Conservation (phyloP, 106 monocot species). For the Dioscorea zingiberensis region DNA sequence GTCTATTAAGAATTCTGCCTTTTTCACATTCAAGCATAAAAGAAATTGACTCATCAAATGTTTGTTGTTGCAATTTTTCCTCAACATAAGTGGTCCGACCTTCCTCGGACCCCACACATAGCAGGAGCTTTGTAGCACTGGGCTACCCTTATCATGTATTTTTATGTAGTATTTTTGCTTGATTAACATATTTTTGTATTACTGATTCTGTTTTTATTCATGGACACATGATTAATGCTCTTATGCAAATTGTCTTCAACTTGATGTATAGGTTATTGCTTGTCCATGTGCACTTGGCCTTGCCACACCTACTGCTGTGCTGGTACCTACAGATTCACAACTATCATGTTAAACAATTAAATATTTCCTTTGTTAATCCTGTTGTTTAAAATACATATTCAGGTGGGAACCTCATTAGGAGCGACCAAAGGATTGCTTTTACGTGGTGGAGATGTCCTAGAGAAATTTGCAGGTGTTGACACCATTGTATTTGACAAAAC, state of each 20-base stretch:
- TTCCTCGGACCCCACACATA: too few relatives aligned
- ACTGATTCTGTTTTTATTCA: too few relatives aligned
- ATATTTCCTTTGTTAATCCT: not conserved
- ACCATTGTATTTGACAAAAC: constrained; percentile 96
- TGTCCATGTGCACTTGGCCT: constrained; percentile 99
- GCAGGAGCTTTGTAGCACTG: too few relatives aligned
- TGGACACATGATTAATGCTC: too few relatives aligned
- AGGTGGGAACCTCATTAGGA: constrained; percentile 98
- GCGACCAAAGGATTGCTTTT: constrained; percentile 88
- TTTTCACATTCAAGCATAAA: too few relatives aligned
- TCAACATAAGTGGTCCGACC: too few relatives aligned
- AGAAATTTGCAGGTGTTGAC: constrained; percentile 90
- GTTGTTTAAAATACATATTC: constrained; percentile 1
- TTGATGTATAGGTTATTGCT: constrained; percentile 71
- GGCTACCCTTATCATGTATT: too few relatives aligned
- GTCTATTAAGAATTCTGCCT: too few relatives aligned
- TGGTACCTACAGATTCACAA: constrained; percentile 40
- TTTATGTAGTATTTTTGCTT: too few relatives aligned
- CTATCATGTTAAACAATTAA: not conserved
- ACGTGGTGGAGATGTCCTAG: constrained; percentile 88
- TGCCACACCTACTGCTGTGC: constrained; percentile 96
- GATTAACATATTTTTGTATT: too few relatives aligned
- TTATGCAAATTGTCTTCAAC: not conserved
- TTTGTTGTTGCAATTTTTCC: too few relatives aligned
- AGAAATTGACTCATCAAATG: too few relatives aligned